phyloP scores from a whole-genome alignment of 345 rosid genomes.

The Linum lewisii region DNA sequence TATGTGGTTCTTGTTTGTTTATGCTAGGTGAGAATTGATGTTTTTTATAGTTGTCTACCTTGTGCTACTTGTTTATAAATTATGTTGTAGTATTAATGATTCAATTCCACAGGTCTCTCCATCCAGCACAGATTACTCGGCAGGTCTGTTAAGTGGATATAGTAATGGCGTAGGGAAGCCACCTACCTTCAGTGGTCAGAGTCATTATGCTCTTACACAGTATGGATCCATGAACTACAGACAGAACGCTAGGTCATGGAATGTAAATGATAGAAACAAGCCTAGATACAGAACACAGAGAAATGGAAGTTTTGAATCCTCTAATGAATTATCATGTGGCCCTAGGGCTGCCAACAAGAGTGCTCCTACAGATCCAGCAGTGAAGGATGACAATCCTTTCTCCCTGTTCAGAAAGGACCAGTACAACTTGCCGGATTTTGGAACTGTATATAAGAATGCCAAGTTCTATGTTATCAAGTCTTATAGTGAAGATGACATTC shows the following conservation, averaged over 20 bases:
- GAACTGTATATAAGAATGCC: slow-evolving; percentile 36
- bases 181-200: slow-evolving; percentile 27
- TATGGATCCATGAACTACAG: slow-evolving; percentile 28
- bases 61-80: neutral
- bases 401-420: slow-evolving; percentile 30
- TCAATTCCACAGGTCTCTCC: slow-evolving; percentile 26
- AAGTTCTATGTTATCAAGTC: slow-evolving; percentile 57
- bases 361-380: neutral
- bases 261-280: slow-evolving; percentile 18
- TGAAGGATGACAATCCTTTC: neutral
- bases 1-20: slow-evolving; percentile 5
- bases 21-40: neutral
- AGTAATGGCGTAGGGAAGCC: slow-evolving; percentile 25
- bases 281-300: neutral
- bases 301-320: neutral
- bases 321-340: neutral
- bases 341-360: neutral
- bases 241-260: slow-evolving; percentile 31
- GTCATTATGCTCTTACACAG: slow-evolving; percentile 24
- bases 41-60: no score
- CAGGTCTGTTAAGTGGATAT: slow-evolving; percentile 31
- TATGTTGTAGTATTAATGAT: neutral
- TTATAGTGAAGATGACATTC: slow-evolving; percentile 60
- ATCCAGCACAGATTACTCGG: slow-evolving; percentile 26
- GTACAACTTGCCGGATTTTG: slow-evolving; percentile 41